These are phyloP conservation scores for Tuber magnatum DNA, from an alignment of 495 filamentous ascomycete genomes.

Conservation along the genomic window DNA sequence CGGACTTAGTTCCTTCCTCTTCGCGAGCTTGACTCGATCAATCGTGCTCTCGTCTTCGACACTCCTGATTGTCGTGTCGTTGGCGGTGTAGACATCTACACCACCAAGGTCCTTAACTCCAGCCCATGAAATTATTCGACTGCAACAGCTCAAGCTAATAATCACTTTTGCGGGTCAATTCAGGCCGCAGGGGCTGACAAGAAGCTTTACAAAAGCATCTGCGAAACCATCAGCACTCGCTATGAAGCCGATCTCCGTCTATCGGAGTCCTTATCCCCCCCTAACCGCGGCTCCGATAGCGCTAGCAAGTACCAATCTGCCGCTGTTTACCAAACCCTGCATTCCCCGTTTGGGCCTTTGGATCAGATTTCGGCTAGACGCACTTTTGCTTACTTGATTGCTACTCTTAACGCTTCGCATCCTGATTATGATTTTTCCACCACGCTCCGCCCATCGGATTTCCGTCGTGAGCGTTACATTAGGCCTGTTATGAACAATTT, in stretches of 20 bases:
- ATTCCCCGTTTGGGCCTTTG: conserved; percentile 82
- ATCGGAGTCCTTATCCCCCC: conserved; percentile 57
- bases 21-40: conserved; percentile 77
- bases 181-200: conserved; percentile 81
- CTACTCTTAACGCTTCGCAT: conserved; percentile 94
- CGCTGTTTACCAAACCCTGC: conserved; percentile 42
- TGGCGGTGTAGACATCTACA: conserved; percentile 92
- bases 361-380: conserved; percentile 78
- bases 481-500: conserved; percentile 72
- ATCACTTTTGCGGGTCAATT: conserved; percentile 19
- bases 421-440: conserved; percentile 97
- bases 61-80: conserved; percentile 82
- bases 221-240: conserved; percentile 76
- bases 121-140: conserved; percentile 32
- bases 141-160: conserved; percentile 32
- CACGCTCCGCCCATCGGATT: conserved; percentile 77
- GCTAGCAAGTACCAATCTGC: conserved; percentile 32
- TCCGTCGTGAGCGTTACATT: conserved; percentile 68
- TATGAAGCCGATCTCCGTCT: conserved; percentile 79
- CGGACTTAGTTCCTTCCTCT: conserved; percentile 73
- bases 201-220: conserved; percentile 92
- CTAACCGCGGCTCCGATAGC: conserved; percentile 52
- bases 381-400: conserved; percentile 92
- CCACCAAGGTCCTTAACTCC: conserved; percentile 58
- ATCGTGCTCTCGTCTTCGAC: conserved; percentile 84